Conservation (phyloP, 2,329 filamentous ascomycete species). For the Penicillium sp. region DNA sequence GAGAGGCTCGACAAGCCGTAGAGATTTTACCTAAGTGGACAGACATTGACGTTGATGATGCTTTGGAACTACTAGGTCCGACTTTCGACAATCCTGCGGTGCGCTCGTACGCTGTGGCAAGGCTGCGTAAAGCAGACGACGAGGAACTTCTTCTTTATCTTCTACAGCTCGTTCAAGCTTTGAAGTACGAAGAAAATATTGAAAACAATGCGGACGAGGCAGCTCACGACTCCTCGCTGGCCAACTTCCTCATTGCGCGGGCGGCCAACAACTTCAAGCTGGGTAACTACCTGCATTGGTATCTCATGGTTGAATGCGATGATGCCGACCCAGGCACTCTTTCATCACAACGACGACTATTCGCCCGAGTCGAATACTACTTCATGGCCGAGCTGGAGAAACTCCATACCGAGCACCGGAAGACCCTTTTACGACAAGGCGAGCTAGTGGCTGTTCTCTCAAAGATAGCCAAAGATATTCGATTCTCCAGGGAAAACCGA, state of each 20-base stretch:
- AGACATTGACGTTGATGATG: conserved; percentile 95
- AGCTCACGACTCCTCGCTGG: conserved; percentile 78
- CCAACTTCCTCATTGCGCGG: conserved; percentile 83
- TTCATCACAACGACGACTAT: conserved; percentile 78
- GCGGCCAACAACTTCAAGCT: conserved; percentile 87
- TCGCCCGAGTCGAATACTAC: conserved; percentile 90
- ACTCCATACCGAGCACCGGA: conserved; percentile 73
- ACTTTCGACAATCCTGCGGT: conserved; percentile 88
- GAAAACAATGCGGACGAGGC: conserved; percentile 65
- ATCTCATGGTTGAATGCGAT: conserved; percentile 96
- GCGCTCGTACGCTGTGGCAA: conserved; percentile 89
- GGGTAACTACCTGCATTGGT: conserved; percentile 97
- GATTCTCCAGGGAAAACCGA: conserved; percentile 76
- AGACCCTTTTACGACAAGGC: conserved; percentile 79
- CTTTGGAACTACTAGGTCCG: conserved; percentile 88
- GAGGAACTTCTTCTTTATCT: conserved; percentile 89
- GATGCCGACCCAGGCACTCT: conserved; percentile 77
- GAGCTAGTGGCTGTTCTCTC: conserved; percentile 86
- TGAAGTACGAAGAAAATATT: conserved; percentile 86
- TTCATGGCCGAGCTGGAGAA: conserved; percentile 89
- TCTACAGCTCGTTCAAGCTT: conserved; percentile 89
- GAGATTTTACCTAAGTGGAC: conserved; percentile 92
- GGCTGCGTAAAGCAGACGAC: conserved; percentile 88
- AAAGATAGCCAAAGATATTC: conserved; percentile 87
- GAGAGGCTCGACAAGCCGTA: conserved; percentile 85